Percentiles rank a stretch among this genome's conserved stretches.
phyloP scores from a whole-genome alignment of 306 rosid genomes.

The Citrullus colocynthis region DNA sequence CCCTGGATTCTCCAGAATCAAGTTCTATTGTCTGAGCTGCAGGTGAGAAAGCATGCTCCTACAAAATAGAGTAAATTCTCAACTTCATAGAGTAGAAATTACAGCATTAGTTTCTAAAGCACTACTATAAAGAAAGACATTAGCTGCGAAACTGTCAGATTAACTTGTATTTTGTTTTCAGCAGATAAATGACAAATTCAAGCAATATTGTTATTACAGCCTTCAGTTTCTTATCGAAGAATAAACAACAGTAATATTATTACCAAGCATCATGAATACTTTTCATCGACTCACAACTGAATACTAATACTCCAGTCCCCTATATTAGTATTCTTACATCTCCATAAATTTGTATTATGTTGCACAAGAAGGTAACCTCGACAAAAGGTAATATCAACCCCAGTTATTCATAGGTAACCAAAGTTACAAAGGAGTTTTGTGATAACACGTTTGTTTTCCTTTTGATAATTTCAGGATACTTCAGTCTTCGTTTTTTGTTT shows the following conservation, averaged over 20 bases:
- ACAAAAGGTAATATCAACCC: neutral
- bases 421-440: neutral
- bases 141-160: neutral
- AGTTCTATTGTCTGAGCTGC: constrained; percentile 84
- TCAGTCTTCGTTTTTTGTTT: neutral
- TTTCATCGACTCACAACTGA: neutral
- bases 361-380: neutral
- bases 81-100: neutral
- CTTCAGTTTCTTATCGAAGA: neutral
- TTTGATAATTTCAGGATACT: neutral
- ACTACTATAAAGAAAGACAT: neutral
- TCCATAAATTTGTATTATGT: neutral
- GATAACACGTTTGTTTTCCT: neutral
- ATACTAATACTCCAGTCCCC: neutral
- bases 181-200: neutral
- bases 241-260: too few species aligned
- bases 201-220: neutral
- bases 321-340: neutral
- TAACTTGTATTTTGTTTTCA: neutral
- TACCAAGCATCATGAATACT: neutral
- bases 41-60: constrained; percentile 96
- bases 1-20: constrained; percentile 75
- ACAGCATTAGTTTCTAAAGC: neutral
- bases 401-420: neutral
- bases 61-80: constrained; percentile 5